phyloP scores from a whole-genome alignment of 768 basidiomycete species.

The Kwoniella mangroviensis region DNA sequence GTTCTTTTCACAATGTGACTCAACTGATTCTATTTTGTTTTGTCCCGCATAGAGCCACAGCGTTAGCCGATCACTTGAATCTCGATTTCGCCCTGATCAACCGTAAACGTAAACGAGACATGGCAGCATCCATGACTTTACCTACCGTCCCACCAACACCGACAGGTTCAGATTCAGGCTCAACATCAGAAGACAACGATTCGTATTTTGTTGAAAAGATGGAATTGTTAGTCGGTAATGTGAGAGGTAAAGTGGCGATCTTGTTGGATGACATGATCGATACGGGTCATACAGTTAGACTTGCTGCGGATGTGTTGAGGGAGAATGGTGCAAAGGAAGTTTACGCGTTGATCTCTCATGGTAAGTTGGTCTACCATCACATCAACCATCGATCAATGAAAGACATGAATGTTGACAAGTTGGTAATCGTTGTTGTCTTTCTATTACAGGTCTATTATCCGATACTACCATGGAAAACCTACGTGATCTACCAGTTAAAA shows the following conservation, averaged over 20 bases:
- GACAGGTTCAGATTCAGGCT: conserved; percentile 42
- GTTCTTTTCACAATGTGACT: not conserved
- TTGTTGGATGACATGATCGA: conserved; percentile 92
- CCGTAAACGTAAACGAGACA: conserved; percentile 84
- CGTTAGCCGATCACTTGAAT: conserved; percentile 91
- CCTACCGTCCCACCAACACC: conserved; percentile 51
- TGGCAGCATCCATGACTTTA: conserved; percentile 33
- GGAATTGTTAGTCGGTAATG: conserved; percentile 80
- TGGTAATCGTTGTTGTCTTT: too few relatives aligned
- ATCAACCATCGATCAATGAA: not conserved
- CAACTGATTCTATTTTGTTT: not conserved
- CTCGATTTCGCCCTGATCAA: conserved; percentile 99
- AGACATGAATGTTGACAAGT: too few relatives aligned
- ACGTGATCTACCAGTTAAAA: conserved; percentile 75
- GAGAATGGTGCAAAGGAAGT: conserved; percentile 86
- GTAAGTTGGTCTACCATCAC: conserved; percentile 34
- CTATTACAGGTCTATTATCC: conserved; percentile 92
- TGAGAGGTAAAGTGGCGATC: conserved; percentile 76
- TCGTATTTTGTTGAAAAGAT: conserved; percentile 51
- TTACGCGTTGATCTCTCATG: conserved; percentile 90
- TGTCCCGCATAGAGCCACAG: conserved; percentile 73
- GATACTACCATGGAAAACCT: conserved; percentile 82
- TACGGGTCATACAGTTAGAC: conserved; percentile 70
- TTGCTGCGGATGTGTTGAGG: conserved; percentile 84
- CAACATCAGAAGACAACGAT: conserved; percentile 43